These are phyloP conservation scores for Benincasa hispida DNA, from an alignment of 306 rosid species.

Conservation along the genomic window DNA sequence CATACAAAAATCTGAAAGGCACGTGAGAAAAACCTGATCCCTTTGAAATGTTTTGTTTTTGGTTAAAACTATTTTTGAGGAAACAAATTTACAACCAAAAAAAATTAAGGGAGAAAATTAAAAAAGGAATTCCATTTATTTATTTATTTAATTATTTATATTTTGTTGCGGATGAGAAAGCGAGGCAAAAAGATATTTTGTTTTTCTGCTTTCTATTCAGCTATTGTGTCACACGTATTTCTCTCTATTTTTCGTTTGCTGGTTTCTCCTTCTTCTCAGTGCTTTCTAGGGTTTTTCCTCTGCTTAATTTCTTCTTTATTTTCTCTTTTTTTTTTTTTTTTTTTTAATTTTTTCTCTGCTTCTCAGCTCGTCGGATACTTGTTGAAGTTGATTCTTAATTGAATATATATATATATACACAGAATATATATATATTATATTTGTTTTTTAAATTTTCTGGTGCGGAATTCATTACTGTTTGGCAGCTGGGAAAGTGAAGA, in stretches of 20 bases:
- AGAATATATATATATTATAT: too few species aligned
- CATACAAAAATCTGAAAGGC: neutral
- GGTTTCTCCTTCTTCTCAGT: neutral
- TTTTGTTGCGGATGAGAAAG: constrained; percentile 8
- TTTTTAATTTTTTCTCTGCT: neutral
- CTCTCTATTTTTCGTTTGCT: neutral
- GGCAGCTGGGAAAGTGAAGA: constrained; percentile 6
- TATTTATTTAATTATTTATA: neutral
- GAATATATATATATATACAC: too few species aligned
- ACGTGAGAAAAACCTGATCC: neutral
- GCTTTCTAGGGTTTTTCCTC: constrained; percentile 16
- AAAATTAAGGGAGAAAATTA: neutral
- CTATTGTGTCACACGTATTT: neutral
- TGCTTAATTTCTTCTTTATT: neutral
- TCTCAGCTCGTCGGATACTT: neutral
- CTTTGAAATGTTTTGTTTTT: neutral
- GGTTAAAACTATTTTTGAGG: too few species aligned
- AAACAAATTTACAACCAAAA: neutral
- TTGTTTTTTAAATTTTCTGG: neutral
- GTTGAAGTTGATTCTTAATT: neutral
- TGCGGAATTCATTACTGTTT: constrained; percentile 2
- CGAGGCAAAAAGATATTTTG: constrained; percentile 1
- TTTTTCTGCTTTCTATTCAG: neutral
- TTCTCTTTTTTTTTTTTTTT: neutral
- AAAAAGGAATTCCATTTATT: too few species aligned